phyloP scores from a whole-genome alignment of 2,329 filamentous ascomycete species.

The Amauroascus niger region DNA sequence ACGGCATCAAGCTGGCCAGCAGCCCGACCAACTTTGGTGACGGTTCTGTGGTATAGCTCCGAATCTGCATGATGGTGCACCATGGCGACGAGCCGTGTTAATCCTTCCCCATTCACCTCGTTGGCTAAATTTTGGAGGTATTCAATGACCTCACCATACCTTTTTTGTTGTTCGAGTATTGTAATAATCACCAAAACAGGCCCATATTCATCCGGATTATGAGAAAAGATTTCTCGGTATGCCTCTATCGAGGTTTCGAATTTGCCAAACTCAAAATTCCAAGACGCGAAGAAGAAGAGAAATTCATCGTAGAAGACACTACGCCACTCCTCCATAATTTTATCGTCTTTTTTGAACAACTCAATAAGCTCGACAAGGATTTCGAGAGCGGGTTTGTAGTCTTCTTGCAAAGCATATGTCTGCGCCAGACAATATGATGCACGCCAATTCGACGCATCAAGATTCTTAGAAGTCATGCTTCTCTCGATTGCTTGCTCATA shows the following conservation, averaged over 20 bases:
- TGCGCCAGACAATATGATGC: conserved; percentile 19
- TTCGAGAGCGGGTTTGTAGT: conserved; percentile 12
- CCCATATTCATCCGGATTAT: conserved; percentile 15
- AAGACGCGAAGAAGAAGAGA: conserved; percentile 7
- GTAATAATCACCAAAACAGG: conserved; percentile 11
- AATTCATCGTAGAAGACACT: conserved; percentile 13
- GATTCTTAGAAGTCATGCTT: conserved; percentile 18
- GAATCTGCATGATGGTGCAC: conserved; percentile 11
- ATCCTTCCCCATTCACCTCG: conserved; percentile 9
- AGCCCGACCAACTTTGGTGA: conserved; percentile 8
- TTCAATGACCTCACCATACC: conserved; percentile 15
- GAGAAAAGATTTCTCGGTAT: conserved; percentile 13
- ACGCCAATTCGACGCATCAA: conserved; percentile 19
- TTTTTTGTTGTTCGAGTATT: conserved; percentile 10
- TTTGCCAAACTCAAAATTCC: conserved; percentile 9
- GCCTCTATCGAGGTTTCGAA: conserved; percentile 11
- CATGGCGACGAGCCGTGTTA: conserved; percentile 14
- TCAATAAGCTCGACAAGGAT: conserved; percentile 11
- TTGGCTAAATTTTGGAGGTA: conserved; percentile 16
- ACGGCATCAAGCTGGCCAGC: conserved; percentile 7
- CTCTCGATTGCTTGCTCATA: conserved; percentile 17
- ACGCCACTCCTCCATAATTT: conserved; percentile 8
- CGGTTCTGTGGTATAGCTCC: conserved; percentile 5
- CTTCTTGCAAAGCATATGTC: conserved; percentile 10
- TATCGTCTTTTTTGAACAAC: conserved; percentile 12